Percentiles rank a stretch among this genome's conserved stretches.
phyloP scores from a whole-genome alignment of 495 filamentous ascomycete genomes.

The Aspergillus egyptiacus region DNA sequence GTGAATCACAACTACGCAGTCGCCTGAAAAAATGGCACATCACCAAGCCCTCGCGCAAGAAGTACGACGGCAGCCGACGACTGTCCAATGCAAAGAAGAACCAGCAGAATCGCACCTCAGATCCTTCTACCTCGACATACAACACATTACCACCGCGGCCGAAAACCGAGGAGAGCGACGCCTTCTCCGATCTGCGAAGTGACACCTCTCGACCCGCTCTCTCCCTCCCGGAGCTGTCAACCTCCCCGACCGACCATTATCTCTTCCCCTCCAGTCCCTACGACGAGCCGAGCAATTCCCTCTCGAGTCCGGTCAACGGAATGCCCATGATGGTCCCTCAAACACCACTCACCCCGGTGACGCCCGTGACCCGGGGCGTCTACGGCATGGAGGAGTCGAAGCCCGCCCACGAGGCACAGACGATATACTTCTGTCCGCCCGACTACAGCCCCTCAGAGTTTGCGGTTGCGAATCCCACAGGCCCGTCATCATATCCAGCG shows the following conservation, averaged over 20 bases:
- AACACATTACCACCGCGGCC: neutral
- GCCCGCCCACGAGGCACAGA: neutral
- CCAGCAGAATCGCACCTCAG: neutral
- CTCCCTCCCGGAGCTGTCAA: neutral
- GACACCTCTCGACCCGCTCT: neutral
- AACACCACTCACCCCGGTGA: neutral
- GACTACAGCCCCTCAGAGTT: neutral
- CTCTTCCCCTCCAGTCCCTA: constrained; percentile 1
- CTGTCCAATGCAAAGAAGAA: constrained; percentile 6
- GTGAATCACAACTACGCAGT: constrained; percentile 11
- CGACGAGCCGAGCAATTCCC: neutral
- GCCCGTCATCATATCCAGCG: neutral
- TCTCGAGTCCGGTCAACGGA: neutral
- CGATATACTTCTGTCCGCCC: constrained; percentile 1
- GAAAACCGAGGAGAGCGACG: neutral
- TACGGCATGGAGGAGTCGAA: neutral
- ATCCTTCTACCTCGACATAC: neutral
- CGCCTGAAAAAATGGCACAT: constrained; percentile 18
- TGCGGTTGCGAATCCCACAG: neutral
- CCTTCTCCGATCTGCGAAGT: neutral
- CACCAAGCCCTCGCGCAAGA: constrained; percentile 15
- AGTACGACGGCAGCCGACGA: constrained; percentile 4
- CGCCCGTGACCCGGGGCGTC: no score
- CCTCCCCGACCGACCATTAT: neutral
- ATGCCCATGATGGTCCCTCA: neutral